Conservation (phyloP, 2,329 filamentous ascomycete genomes). For the Didymella segeticola region DNA sequence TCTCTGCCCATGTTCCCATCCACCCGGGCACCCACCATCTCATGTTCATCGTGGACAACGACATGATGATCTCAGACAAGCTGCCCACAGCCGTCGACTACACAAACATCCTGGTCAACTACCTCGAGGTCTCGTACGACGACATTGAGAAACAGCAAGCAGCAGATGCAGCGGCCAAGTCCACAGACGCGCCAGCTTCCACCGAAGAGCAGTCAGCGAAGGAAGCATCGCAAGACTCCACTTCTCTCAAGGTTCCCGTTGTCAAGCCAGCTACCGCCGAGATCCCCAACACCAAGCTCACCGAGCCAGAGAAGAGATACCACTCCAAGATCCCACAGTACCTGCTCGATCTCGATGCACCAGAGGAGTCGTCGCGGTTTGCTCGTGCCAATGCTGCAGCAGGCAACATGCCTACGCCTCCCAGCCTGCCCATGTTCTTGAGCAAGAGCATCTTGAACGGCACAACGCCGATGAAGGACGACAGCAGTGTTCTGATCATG, state of each 20-base stretch:
- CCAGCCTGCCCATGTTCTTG: constrained; percentile 85
- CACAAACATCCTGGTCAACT: constrained; percentile 97
- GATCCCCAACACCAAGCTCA: constrained; percentile 34
- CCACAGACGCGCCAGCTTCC: constrained; percentile 24
- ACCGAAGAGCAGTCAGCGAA: constrained; percentile 22
- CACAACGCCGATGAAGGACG: constrained; percentile 91
- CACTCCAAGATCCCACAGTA: constrained; percentile 80
- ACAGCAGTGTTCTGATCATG: constrained; percentile 95
- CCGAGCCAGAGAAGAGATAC: constrained; percentile 62
- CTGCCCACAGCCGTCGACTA: constrained; percentile 96
- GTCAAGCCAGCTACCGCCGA: constrained; percentile 35
- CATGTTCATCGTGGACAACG: constrained; percentile 92
- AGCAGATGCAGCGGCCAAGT: constrained; percentile 25
- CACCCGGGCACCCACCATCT: constrained; percentile 95
- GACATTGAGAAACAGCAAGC: constrained; percentile 57
- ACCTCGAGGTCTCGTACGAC: constrained; percentile 88
- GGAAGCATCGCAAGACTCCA: constrained; percentile 46
- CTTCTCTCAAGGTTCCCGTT: constrained; percentile 47
- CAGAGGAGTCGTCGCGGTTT: constrained; percentile 78
- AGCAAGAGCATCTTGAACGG: constrained; percentile 95
- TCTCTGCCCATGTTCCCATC: constrained; percentile 80
- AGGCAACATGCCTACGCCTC: constrained; percentile 81
- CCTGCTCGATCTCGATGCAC: constrained; percentile 83
- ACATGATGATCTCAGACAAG: constrained; percentile 87
- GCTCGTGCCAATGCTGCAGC: constrained; percentile 77